These are phyloP conservation scores for Penicillium sp. DNA, from an alignment of 2,329 filamentous ascomycete genomes.

Conservation along the genomic window DNA sequence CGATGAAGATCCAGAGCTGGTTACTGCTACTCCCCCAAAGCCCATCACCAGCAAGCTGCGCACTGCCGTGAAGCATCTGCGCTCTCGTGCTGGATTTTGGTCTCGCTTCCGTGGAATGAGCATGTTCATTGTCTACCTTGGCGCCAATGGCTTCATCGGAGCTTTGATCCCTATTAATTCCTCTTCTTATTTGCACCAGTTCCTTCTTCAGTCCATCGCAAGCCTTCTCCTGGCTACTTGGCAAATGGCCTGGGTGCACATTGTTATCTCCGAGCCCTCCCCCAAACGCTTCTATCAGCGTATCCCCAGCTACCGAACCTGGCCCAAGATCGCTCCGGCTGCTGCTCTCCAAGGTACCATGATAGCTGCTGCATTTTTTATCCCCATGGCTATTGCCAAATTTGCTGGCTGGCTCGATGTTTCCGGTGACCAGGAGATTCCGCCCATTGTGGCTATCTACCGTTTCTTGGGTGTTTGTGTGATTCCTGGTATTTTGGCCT, in stretches of 20 bases:
- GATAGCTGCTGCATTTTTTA: slow-evolving; percentile 47
- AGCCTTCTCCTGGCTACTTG: slow-evolving; percentile 65
- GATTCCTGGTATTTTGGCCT: slow-evolving; percentile 49
- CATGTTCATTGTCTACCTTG: slow-evolving; percentile 49
- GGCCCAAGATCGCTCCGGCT: slow-evolving; percentile 69
- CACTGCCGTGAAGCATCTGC: slow-evolving; percentile 60
- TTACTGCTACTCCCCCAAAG: slow-evolving; percentile 50
- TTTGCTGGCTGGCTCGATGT: slow-evolving; percentile 44
- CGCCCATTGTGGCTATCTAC: slow-evolving; percentile 39
- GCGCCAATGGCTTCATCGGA: slow-evolving; percentile 49
- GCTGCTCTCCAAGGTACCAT: slow-evolving; percentile 61
- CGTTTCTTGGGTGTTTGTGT: slow-evolving; percentile 33
- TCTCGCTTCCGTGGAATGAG: slow-evolving; percentile 69
- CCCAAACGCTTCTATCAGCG: slow-evolving; percentile 65
- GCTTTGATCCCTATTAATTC: slow-evolving; percentile 34
- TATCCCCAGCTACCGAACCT: slow-evolving; percentile 64
- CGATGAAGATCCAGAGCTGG: slow-evolving; percentile 45
- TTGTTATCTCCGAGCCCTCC: slow-evolving; percentile 72
- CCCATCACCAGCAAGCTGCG: slow-evolving; percentile 63
- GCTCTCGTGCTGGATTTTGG: slow-evolving; percentile 61
- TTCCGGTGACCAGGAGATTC: slow-evolving; percentile 36
- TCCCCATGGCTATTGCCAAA: slow-evolving; percentile 48
- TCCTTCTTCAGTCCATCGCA: slow-evolving; percentile 56
- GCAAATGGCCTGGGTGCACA: slow-evolving; percentile 78
- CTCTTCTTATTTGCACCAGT: slow-evolving; percentile 43